A percentile compares a stretch with the other conserved stretches of the same genome.
Conservation (phyloP, 306 rosid species). For the Cucurbita moschata region DNA sequence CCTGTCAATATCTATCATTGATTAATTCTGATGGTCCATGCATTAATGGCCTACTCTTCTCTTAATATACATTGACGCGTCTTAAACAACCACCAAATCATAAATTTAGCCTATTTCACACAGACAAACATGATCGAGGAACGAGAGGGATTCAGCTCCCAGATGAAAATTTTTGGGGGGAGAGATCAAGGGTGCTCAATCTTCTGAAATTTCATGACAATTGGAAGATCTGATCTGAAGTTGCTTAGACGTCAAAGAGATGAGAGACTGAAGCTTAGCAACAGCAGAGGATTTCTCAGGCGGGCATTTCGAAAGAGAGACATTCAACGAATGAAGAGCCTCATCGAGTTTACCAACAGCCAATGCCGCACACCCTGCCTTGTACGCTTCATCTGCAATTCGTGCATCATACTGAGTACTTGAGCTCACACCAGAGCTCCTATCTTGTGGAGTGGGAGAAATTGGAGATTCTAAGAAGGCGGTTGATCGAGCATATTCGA, state of each 20-base stretch:
- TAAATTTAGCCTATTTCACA: background rate
- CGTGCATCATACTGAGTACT: conserved; percentile 33
- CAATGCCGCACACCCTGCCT: conserved; percentile 71
- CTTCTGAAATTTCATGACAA: background rate
- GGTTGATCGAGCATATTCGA: conserved; percentile 55
- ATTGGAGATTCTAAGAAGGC: conserved; percentile 25
- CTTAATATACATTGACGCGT: too few relatives aligned
- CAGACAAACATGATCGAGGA: background rate
- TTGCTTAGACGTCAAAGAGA: conserved; percentile 63
- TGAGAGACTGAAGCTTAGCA: conserved; percentile 55
- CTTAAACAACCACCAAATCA: too few relatives aligned
- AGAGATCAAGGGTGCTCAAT: background rate
- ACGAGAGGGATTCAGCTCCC: background rate
- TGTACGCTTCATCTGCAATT: conserved; percentile 67
- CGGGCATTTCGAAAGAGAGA: conserved; percentile 58
- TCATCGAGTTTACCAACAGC: conserved; percentile 62
- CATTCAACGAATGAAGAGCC: conserved; percentile 45
- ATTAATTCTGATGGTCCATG: too few relatives aligned
- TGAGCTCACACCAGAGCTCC: conserved; percentile 5
- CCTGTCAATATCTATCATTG: too few relatives aligned
- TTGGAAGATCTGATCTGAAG: conserved; percentile 23
- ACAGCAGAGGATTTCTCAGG: conserved; percentile 54
- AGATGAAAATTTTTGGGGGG: background rate
- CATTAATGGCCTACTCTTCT: too few relatives aligned
- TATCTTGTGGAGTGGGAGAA: background rate